Conservation (phyloP, 352 stramenopile genomes). For the Pythium grandisporangium region DNA sequence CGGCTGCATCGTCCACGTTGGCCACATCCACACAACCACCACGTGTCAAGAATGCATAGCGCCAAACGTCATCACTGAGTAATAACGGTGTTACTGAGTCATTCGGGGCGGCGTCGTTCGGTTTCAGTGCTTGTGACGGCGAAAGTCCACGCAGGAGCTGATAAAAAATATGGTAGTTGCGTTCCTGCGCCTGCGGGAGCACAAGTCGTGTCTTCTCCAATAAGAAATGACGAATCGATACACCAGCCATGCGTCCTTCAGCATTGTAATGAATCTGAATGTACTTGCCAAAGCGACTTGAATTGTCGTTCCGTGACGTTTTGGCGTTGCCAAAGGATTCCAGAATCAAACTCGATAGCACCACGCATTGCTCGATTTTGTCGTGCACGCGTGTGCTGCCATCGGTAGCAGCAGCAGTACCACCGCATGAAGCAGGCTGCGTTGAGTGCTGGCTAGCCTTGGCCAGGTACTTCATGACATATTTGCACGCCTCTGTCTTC, state of each 20-base stretch:
- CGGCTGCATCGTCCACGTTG: constrained; percentile 52
- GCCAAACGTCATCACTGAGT: constrained; percentile 28
- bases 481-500: constrained; percentile 94
- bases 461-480: constrained; percentile 85
- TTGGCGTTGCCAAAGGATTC: constrained; percentile 85
- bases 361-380: constrained; percentile 75
- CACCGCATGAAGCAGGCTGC: constrained; percentile 6
- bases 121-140: too few relatives aligned
- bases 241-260: constrained; percentile 61
- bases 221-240: constrained; percentile 73
- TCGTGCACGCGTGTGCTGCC: constrained; percentile 30
- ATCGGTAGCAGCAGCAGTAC: constrained; percentile 6
- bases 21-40: constrained; percentile 73
- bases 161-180: constrained; percentile 84
- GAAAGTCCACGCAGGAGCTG: constrained; percentile 50
- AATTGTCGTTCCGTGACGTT: constrained; percentile 85
- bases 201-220: constrained; percentile 76
- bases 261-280: constrained; percentile 80
- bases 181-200: constrained; percentile 52
- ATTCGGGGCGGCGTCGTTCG: too few relatives aligned
- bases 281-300: constrained; percentile 88
- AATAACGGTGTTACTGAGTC: constrained; percentile 9
- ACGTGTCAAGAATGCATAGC: constrained; percentile 65
- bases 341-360: constrained; percentile 74
- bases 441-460: constrained; percentile 55